These are phyloP conservation scores for Staphylotrichum longicolle DNA, from an alignment of 495 filamentous ascomycete genomes.

Conservation along the genomic window DNA sequence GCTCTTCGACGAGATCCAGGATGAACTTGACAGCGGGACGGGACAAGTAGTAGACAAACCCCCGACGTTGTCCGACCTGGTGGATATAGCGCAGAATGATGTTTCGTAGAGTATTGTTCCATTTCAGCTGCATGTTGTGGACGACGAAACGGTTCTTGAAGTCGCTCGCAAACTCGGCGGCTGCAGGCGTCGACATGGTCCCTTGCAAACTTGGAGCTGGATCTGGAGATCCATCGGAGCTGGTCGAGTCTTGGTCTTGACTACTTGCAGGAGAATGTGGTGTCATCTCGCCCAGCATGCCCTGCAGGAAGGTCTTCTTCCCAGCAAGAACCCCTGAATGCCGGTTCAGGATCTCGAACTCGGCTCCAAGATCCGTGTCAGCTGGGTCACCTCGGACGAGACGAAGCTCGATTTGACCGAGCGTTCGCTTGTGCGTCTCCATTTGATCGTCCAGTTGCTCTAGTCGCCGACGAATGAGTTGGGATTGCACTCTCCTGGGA, in stretches of 20 bases:
- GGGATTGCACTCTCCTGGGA: slow-evolving; percentile 82
- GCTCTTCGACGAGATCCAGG: slow-evolving; percentile 93
- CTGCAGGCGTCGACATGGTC: slow-evolving; percentile 46
- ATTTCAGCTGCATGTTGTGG: slow-evolving; percentile 95
- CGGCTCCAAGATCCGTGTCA: slow-evolving; percentile 51
- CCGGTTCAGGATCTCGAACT: slow-evolving; percentile 66
- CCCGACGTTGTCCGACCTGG: slow-evolving; percentile 91
- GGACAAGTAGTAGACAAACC: slow-evolving; percentile 97
- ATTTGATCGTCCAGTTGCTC: slow-evolving; percentile 75
- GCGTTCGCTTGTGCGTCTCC: slow-evolving; percentile 60
- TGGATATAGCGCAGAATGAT: slow-evolving; percentile 97
- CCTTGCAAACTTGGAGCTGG: slow-evolving; percentile 23
- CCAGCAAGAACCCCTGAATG: slow-evolving; percentile 68
- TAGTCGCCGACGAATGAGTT: slow-evolving; percentile 77
- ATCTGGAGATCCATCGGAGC: slow-evolving; percentile 22
- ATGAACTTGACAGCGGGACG: slow-evolving; percentile 96
- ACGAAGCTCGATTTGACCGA: slow-evolving; percentile 65
- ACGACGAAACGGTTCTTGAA: slow-evolving; percentile 99
- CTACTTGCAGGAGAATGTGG: slow-evolving; percentile 27
- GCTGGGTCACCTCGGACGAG: slow-evolving; percentile 55
- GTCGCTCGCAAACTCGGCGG: slow-evolving; percentile 75
- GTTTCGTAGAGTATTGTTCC: slow-evolving; percentile 94
- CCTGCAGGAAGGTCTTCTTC: slow-evolving; percentile 74
- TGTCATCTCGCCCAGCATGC: slow-evolving; percentile 65
- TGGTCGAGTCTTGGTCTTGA: slow-evolving; percentile 22